Percentiles rank a stretch among this genome's conserved stretches.
Evolutionary conservation across 2,329 filamentous ascomycete genomes (phyloP).

Genomic region (Aspergillus calidoustus): DNA sequence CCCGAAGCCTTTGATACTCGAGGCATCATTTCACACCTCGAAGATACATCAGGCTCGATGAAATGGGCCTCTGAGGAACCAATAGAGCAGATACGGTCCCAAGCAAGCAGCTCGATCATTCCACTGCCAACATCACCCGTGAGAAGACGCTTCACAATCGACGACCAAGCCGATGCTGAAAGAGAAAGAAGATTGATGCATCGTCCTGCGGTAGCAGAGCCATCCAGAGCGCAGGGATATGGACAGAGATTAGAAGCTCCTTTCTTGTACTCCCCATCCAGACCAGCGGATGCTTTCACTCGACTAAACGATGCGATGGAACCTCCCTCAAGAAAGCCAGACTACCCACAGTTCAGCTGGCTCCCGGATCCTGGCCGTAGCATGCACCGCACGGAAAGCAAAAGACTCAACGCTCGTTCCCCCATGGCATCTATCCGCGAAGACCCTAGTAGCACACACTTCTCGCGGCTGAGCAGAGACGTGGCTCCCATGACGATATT

Average conservation of each 20-base stretch:
- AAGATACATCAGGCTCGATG: background rate
- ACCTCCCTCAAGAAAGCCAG: constrained; percentile 12
- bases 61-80: background rate
- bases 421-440: background rate
- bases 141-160: constrained; percentile 30
- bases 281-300: background rate
- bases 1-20: background rate
- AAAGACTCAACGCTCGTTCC: background rate
- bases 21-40: background rate
- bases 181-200: constrained; percentile 15
- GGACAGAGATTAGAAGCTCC: background rate
- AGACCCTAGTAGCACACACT: background rate
- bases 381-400: constrained; percentile 14
- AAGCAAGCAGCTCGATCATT: constrained; percentile 1
- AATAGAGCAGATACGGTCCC: background rate
- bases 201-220: background rate
- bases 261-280: background rate
- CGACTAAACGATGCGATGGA: background rate
- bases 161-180: constrained; percentile 34
- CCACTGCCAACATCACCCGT: background rate
- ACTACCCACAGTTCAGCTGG: constrained; percentile 19
- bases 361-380: constrained; percentile 20
- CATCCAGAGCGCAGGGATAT: background rate
- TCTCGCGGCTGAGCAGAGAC: background rate
- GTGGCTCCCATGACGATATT: constrained; percentile 3